Conservation (phyloP, 768 basidiomycete species). For the Boletus tylopilopsis region DNA sequence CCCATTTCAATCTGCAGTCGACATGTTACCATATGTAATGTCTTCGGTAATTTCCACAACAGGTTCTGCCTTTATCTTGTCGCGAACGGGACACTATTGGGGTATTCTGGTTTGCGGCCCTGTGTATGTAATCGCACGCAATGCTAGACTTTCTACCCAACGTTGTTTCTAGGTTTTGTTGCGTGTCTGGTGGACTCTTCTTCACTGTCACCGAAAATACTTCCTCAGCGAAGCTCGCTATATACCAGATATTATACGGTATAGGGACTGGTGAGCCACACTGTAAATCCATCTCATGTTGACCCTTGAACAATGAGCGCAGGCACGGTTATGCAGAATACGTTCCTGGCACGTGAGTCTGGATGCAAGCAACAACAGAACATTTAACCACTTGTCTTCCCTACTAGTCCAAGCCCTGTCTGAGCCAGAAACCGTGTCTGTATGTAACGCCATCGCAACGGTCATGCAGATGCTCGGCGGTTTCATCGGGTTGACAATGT, state of each 20-base stretch:
- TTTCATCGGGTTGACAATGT: conserved; percentile 10
- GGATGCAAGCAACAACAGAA: background rate
- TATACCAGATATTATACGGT: conserved; percentile 15
- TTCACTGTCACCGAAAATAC: conserved; percentile 9
- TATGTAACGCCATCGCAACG: conserved; percentile 7
- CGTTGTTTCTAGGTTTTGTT: conserved; percentile 7
- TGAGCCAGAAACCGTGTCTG: conserved; percentile 1
- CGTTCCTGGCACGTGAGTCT: conserved; percentile 8
- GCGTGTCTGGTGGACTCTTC: conserved; percentile 10
- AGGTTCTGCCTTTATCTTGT: conserved; percentile 5
- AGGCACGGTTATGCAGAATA: conserved; percentile 11
- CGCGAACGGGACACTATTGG: conserved; percentile 14
- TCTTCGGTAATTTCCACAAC: conserved; percentile 8
- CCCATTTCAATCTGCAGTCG: conserved; percentile 18
- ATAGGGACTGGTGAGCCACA: conserved; percentile 6
- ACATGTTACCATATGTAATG: conserved; percentile 21
- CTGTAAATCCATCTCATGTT: no score
- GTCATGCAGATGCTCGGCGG: conserved; percentile 14
- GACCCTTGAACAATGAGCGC: background rate
- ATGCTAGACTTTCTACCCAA: background rate
- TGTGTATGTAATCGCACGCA: background rate
- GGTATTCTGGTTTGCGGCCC: conserved; percentile 11
- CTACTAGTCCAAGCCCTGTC: conserved; percentile 9
- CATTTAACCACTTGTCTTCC: background rate
- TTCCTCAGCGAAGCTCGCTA: background rate